Base-by-base conservation (phyloP, 495 filamentous ascomycete genomes). In the Penicillium daleae region DNA sequence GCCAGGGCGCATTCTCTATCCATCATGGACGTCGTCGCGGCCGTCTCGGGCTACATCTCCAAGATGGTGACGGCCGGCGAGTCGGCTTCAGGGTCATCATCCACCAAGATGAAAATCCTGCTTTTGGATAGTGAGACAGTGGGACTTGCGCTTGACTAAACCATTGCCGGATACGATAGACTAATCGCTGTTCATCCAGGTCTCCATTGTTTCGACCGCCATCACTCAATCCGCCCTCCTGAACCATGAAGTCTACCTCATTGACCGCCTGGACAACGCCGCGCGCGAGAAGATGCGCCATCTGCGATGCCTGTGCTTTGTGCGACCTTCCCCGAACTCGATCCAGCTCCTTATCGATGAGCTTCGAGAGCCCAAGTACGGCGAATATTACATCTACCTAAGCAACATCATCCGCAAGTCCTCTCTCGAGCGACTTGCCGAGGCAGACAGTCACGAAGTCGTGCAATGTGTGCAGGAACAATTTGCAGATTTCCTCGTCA, bases 331-430 rank as follows among this genome's bases (percentile, higher is more conserved):
- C 12, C 85, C 94, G 3, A 91, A 92, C 61, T 93, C 95, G 24
- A 90, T 97, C 65, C 93, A 97, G 73, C 85, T 91, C 32, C 83
- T 99, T 21, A 95, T 99, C 67, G 96, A 99, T 66, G 95, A 99
- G 78, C 83, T 99, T 49, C 87, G 96, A 60, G 94, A 97, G 57
- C 96, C 95, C 21, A 97, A 95, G 69, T 99, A 99, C 68, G 95
- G 96, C 62, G 95, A 98, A 83, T 99, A 99, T 77, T 85, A 96
- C 66, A 87, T 99, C 56, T 97, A 92, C 78, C 94, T 99, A 72
- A 97, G 92, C 82, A 99, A 99, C 75, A 87, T 97, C 44, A 89
- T 95, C 72, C 94, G 94, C 73, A 99, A 99, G 76, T 98, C 96
- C 10, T 91, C 96, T 2, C 84, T 99, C 4, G 95, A 99, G 74